These are phyloP conservation scores for Porcisia deanei DNA, from an alignment of 208 protist species.

Conservation along the genomic window DNA sequence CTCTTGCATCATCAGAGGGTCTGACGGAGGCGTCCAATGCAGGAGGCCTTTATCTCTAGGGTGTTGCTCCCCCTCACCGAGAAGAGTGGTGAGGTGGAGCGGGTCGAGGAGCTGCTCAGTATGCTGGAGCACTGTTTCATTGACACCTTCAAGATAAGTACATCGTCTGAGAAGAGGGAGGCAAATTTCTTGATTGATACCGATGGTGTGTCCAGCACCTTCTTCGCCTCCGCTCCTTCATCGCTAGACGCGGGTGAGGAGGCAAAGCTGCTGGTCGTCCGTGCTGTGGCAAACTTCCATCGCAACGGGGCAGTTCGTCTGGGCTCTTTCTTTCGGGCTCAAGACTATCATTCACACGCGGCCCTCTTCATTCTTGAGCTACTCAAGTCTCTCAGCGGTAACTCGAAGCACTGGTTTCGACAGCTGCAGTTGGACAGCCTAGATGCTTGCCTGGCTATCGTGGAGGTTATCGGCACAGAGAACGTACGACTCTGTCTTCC, in stretches of 20 bases:
- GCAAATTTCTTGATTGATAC: too few species aligned
- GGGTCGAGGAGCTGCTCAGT: constrained; percentile 41
- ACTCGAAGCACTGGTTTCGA: constrained; percentile 80
- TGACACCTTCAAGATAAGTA: constrained; percentile 46
- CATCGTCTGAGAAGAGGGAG: background rate
- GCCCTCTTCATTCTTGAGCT: constrained; percentile 88
- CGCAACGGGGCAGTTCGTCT: constrained; percentile 34
- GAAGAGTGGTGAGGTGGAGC: constrained; percentile 43
- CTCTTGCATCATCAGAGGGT: background rate
- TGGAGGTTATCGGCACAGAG: constrained; percentile 49
- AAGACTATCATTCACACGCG: constrained; percentile 65
- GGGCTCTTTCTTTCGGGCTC: constrained; percentile 40
- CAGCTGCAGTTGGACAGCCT: constrained; percentile 70
- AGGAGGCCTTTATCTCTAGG: constrained; percentile 11
- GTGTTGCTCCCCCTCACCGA: constrained; percentile 32
- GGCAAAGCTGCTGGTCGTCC: constrained; percentile 55
- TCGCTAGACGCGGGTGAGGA: constrained; percentile 69
- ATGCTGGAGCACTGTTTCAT: constrained; percentile 78
- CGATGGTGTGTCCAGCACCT: background rate
- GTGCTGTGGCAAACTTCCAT: constrained; percentile 63
- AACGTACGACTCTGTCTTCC: constrained; percentile 75
- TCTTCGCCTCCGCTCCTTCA: constrained; percentile 3
- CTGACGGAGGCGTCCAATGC: background rate
- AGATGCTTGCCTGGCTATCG: constrained; percentile 55
- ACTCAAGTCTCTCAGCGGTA: constrained; percentile 65